Conservation (phyloP, 225 moss, liverwort and hornwort species). For the Climacium dendroides region DNA sequence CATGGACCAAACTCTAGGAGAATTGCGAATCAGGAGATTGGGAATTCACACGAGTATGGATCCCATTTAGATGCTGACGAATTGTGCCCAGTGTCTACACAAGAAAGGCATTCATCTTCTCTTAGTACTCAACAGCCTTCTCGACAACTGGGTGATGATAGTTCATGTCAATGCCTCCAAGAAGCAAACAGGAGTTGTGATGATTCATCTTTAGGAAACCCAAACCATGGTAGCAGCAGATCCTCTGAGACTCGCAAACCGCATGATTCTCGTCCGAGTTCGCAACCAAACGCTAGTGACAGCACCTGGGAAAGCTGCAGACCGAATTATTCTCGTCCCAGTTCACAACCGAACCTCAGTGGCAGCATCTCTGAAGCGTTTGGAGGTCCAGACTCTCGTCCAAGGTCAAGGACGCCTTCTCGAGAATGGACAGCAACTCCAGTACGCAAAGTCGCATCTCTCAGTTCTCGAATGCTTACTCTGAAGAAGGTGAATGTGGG, state of each 20-base stretch:
- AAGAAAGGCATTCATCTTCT: not conserved
- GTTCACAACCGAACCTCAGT: conserved; percentile 1
- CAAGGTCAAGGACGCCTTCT: conserved; percentile 1
- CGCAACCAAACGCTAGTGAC: not conserved
- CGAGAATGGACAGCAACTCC: not conserved
- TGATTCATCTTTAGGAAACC: not conserved
- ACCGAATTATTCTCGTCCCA: not conserved
- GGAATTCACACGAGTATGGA: not conserved
- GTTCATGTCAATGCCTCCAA: not conserved
- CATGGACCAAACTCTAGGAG: not conserved
- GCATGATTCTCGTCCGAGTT: not conserved
- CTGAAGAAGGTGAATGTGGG: conserved; percentile 36
- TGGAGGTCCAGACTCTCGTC: not conserved
- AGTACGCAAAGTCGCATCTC: not conserved
- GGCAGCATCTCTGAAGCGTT: not conserved
- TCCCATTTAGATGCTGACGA: not conserved
- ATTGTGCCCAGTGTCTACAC: not conserved
- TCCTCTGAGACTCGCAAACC: not conserved
- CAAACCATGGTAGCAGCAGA: not conserved
- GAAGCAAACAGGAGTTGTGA: not conserved
- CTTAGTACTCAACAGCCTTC: not conserved
- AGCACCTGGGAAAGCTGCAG: not conserved
- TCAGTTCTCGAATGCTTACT: not conserved
- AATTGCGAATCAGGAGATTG: not conserved
- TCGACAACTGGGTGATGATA: not conserved